A percentile compares a stretch with the other conserved stretches of the same genome.
These are phyloP conservation scores for Russula earlei DNA, from an alignment of 768 basidiomycete species.

Conservation along the genomic window DNA sequence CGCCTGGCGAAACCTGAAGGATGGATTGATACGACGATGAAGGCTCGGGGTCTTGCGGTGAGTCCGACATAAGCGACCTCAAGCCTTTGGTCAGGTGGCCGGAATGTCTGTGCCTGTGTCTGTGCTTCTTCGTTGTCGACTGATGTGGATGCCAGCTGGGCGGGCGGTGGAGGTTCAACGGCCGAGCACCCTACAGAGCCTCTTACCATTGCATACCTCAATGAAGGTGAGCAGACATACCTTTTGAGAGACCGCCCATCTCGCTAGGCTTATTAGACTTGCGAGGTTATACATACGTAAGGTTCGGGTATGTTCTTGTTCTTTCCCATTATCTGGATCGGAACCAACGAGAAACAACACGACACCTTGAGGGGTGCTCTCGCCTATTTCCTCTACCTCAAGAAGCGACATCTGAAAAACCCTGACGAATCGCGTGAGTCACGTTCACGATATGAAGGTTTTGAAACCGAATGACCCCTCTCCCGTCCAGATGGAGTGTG, in stretches of 20 bases:
- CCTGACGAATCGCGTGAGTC: constrained; percentile 29
- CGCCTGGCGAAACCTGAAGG: neutral
- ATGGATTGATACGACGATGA: constrained; percentile 14
- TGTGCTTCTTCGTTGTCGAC: constrained; percentile 37
- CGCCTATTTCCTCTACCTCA: constrained; percentile 51
- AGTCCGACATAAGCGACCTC: constrained; percentile 46
- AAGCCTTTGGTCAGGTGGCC: constrained; percentile 54
- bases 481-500: constrained; percentile 62
- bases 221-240: constrained; percentile 29
- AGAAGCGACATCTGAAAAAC: constrained; percentile 72
- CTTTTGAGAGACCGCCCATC: constrained; percentile 62
- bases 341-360: constrained; percentile 68
- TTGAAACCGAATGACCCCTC: constrained; percentile 47
- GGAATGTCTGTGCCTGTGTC: constrained; percentile 45
- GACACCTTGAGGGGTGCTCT: constrained; percentile 58
- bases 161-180: constrained; percentile 49
- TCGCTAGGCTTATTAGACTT: constrained; percentile 64
- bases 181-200: constrained; percentile 40
- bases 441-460: neutral
- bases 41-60: constrained; percentile 26
- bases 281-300: constrained; percentile 79
- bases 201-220: neutral
- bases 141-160: constrained; percentile 43
- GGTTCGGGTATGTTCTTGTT: constrained; percentile 44
- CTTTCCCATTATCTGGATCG: constrained; percentile 42